Conservation (phyloP, 2,329 filamentous ascomycete genomes). For the Dactylellina parvicollis region DNA sequence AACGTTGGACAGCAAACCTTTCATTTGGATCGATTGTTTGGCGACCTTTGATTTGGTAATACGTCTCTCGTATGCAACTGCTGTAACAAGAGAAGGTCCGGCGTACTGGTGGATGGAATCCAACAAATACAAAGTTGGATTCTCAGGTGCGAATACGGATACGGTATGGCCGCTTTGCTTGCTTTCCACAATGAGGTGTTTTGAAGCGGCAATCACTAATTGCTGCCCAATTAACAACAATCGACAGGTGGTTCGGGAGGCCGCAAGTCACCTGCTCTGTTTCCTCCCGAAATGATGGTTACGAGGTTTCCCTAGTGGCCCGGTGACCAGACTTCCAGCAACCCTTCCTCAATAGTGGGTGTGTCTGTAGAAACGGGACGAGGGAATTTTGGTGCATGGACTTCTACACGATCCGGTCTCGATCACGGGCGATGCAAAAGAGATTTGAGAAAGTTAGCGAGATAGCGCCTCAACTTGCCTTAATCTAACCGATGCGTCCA, state of each 20-base stretch:
- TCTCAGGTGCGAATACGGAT: slow-evolving; percentile 18
- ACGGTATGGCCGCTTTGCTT: slow-evolving; percentile 22
- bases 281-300: slow-evolving; percentile 18
- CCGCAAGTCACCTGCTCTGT: slow-evolving; percentile 24
- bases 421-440: background rate
- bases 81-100: slow-evolving; percentile 12
- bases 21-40: slow-evolving; percentile 27
- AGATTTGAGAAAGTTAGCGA: slow-evolving; percentile 18
- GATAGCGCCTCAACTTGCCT: slow-evolving; percentile 16
- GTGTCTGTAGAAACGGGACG: background rate
- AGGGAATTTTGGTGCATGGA: slow-evolving; percentile 3
- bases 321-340: slow-evolving; percentile 23
- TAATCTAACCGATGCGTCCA: slow-evolving; percentile 9
- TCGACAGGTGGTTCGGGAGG: slow-evolving; percentile 20
- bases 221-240: background rate
- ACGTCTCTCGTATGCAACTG: slow-evolving; percentile 36
- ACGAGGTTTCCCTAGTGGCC: slow-evolving; percentile 9
- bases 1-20: slow-evolving; percentile 47
- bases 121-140: slow-evolving; percentile 33
- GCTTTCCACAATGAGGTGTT: slow-evolving; percentile 17
- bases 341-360: background rate
- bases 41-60: slow-evolving; percentile 20
- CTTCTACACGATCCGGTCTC: slow-evolving; percentile 16
- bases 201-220: slow-evolving; percentile 31
- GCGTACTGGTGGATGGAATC: slow-evolving; percentile 26